Evolutionary conservation across 306 rosid species (phyloP), one percentile per base, ranked within the genome.

Genomic region (Ceratonia siliqua): DNA sequence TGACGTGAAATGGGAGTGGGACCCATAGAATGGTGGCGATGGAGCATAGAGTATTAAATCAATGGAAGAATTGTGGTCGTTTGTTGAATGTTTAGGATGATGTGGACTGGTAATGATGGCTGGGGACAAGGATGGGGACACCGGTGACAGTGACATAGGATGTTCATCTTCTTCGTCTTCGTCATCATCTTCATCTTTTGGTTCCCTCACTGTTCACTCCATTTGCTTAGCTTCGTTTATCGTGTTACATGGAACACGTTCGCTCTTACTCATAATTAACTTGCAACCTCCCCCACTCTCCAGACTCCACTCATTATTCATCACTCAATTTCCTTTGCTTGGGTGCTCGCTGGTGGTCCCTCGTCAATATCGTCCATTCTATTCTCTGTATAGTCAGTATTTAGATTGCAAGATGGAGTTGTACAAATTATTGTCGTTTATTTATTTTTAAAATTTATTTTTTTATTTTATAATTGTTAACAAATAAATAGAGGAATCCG

Each of bases 71-170:
- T 78, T 88, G 78, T 78, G 36, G 76, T 83, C 77, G 91, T 86
- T 84, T 79, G 86, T 85, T 89, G 93, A 89, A 83, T 82, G 83
- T 84, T 78, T 48, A 49, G 73, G 74, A 54, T 81, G 91, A 85
- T 78, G 90, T 83, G 79, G 83, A 90, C 87, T 61, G 2, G 80
- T 81, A 63, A 86, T 88, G 81, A 86, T 88, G 87, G 33, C 55
- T 83, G 52, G 63, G 85, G 87, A 83, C 87, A 72, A 80, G 75
- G 80, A 63, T 15, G 90, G 85, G 86, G 86, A 87, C 88, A 82
- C 77, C 59, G 5, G 1, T 84, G 89, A 86, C 81, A 77, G 54
- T 61, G 88, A 88, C 87, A 63, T 35, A 68, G 78, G 78, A 75
- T 72, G 81, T 83, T 78, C 62, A 55, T 17, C n/a, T n/a, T 7